Evolutionary conservation across 2,329 filamentous ascomycete species (phyloP), one percentile per base, ranked within the genome.

Genomic region (Elsinoe fawcettii): DNA sequence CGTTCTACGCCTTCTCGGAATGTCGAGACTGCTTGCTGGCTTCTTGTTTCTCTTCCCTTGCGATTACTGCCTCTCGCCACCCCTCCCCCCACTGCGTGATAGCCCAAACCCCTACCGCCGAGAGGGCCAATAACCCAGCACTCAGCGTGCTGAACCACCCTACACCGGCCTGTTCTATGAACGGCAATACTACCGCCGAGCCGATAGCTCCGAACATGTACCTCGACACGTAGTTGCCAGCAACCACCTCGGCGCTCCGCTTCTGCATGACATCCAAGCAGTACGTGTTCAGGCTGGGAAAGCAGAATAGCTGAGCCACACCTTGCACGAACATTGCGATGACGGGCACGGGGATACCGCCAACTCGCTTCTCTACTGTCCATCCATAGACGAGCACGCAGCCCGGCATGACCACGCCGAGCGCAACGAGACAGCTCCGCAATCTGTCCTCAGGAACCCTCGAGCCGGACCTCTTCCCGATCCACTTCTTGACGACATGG

Each of bases 211-310:
- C 88, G 63, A 90, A 87, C 5, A 90, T 66, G 69, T 92, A 93
- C 5, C 88, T 77, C 53, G 88, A 76, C 65, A 90, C 83, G 69
- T 91, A 93, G 69, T 92, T 93, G 0, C 87, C 86, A 0, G 87
- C 87, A 58, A 68, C 65, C 8, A 92, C 86, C 66, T 93, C 88
- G 2, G 85, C 81, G 43, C 82, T 82, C 27, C 80, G 75, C 1
- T 77, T 77, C 62, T 86, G 86, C 84, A 91, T 89, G 11, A 92
- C 87, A 68, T 93, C 88, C 39, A 93, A 71, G 67, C 87, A 91
- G 71, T 93, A 91, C 0, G 87, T 88, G 68, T 91, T 90, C 60
- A 91, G 69, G 49, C 80, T 82, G 0, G 86, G 86, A 65, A 90
- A 90, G 64, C 85, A 87, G 66, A 89, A 87, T 5, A 90, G 73